These are phyloP conservation scores for Dichomitus squalens DNA, from an alignment of 1,284 basidiomycete genomes.

Conservation along the genomic window DNA sequence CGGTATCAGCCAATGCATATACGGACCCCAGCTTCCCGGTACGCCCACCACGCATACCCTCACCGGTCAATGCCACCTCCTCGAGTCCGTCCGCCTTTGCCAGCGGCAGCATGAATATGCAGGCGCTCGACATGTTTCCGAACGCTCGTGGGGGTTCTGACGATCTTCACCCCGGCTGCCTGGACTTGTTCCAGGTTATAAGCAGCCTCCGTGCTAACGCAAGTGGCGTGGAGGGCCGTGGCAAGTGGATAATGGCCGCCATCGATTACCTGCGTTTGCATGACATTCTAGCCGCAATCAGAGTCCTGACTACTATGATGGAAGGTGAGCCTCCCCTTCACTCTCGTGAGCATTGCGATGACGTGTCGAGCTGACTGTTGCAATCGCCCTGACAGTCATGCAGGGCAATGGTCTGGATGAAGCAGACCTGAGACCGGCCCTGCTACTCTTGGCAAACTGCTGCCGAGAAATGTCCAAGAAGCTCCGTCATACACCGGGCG, in stretches of 20 bases:
- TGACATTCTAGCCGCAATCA: constrained; percentile 46
- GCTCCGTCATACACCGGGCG: constrained; percentile 9
- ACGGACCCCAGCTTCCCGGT: neutral
- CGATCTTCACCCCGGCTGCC: constrained; percentile 40
- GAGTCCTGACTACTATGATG: constrained; percentile 48
- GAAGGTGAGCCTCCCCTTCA: constrained; percentile 39
- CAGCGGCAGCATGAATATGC: too few relatives aligned
- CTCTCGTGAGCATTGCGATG: too few relatives aligned
- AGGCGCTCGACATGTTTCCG: neutral
- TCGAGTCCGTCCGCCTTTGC: neutral
- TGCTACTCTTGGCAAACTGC: constrained; percentile 55
- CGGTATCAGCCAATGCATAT: neutral
- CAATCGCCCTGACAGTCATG: constrained; percentile 36
- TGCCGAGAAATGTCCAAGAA: constrained; percentile 46
- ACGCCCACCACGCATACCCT: neutral
- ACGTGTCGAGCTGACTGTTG: neutral
- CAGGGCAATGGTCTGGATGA: constrained; percentile 37
- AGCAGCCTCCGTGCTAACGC: constrained; percentile 43
- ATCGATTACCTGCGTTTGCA: constrained; percentile 52
- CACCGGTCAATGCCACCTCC: neutral
- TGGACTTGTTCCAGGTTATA: constrained; percentile 47
- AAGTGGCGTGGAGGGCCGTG: constrained; percentile 40
- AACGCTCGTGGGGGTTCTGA: constrained; percentile 20
- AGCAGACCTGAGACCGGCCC: constrained; percentile 48
- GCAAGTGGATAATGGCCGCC: constrained; percentile 57